Evolutionary conservation across 169 alveolate genomes (phyloP), one percentile per base, ranked within the genome.

Genomic region (Sarcocystis neurona): DNA sequence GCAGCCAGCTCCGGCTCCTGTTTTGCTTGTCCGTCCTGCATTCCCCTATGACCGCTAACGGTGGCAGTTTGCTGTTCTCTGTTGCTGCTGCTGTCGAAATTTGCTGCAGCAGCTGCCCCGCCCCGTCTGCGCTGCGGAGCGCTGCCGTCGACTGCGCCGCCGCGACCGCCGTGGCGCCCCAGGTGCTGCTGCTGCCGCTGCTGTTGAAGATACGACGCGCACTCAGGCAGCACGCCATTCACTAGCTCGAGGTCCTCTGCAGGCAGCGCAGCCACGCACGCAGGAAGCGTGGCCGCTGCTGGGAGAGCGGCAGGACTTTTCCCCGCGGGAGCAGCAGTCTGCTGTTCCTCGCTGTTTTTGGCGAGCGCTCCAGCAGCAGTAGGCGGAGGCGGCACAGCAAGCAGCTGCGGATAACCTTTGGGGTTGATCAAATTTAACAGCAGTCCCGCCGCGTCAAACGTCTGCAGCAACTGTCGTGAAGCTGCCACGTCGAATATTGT

Each of bases 391-490:
- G 72, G 48, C 30, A 39, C 72, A 10, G 32, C 74, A 1, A 79
- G 72, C 53, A 79, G 86, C 20, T n/a, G 18, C 68, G 86, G 86
- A 47, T 79, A 79, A 5, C 86, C 86, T 39, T 39, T n/a, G 72
- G 86, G 86, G 72, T 79, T 79, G 47, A 79, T 48, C 30, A 79
- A 47, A 32, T 41, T 39, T 30, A 48, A 50, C 30, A 79, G 72
- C 4, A 79, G 68, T 23, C 86, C 86, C 47, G 72, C 68, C 1
- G 53, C 72, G 47, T 79, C 86, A 32, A 79, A 79, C n/a, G 30
- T 48, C 12, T 15, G n/a, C 5, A 50, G 44, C 41, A 79, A 50
- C 72, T 79, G 86, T 2, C 12, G 86, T 4, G 74, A n/a, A 34
- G 74, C 41, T 15, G 48, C 86, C 27, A 46, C 86, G 47, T 79